These are phyloP conservation scores for Saussurea involucrata DNA, from an alignment of 129 eudicot species.

Conservation along the genomic window DNA sequence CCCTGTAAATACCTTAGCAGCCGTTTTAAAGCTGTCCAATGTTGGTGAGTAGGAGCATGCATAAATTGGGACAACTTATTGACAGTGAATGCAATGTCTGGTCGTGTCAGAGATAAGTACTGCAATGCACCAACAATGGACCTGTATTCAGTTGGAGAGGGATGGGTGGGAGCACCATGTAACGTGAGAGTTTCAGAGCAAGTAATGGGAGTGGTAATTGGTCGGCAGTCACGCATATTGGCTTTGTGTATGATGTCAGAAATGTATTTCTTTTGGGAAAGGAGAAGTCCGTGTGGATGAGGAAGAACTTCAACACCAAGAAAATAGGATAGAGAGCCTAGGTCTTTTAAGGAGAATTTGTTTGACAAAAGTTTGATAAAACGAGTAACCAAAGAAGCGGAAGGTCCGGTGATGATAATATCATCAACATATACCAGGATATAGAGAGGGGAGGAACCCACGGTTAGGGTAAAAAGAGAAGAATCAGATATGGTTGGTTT, in stretches of 20 bases:
- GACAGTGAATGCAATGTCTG: background rate
- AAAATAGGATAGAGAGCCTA: too few relatives aligned
- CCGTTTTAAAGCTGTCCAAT: too few relatives aligned
- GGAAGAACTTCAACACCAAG: background rate
- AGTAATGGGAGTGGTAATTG: background rate
- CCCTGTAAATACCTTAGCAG: slow-evolving; percentile 1
- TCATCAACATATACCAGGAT: too few relatives aligned
- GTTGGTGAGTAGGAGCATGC: too few relatives aligned
- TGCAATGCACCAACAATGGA: background rate
- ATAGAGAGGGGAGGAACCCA: background rate
- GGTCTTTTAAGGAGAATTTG: background rate
- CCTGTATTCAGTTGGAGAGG: background rate
- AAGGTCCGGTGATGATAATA: too few relatives aligned
- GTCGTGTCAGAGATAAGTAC: too few relatives aligned
- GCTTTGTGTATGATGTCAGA: background rate
- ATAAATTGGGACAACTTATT: slow-evolving; percentile 4
- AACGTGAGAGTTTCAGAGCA: background rate
- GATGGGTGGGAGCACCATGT: slow-evolving; percentile 1
- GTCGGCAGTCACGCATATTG: background rate
- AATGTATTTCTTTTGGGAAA: background rate
- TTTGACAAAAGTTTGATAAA: too few relatives aligned
- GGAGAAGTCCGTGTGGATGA: background rate
- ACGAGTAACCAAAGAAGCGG: too few relatives aligned
- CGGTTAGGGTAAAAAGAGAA: background rate
- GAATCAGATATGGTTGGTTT: background rate